Conservation (phyloP, 805 yeast genomes). For the Metschnikowia cerradonensis region DNA sequence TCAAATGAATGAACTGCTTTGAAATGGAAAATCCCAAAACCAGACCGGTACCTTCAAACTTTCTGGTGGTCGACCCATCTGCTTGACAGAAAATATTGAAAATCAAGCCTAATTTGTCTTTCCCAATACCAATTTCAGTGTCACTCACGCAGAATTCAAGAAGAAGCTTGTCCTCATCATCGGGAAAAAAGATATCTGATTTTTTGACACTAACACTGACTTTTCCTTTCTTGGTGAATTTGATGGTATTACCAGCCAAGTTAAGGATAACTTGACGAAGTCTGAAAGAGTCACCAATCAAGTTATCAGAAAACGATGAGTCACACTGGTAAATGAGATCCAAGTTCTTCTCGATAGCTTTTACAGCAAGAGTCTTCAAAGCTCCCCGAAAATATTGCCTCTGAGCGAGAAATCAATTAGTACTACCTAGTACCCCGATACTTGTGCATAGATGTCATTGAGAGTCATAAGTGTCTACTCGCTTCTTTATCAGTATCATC, state of each 20-base stretch:
- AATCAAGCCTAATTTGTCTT: slow-evolving; percentile 77
- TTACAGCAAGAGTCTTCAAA: slow-evolving; percentile 81
- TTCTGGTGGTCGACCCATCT: slow-evolving; percentile 88
- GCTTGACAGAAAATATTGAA: slow-evolving; percentile 92
- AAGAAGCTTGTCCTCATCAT: slow-evolving; percentile 42
- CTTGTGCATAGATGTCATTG: no score
- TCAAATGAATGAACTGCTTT: slow-evolving; percentile 77
- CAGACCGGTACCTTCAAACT: slow-evolving; percentile 85
- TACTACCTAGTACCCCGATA: no score
- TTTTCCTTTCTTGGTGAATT: slow-evolving; percentile 78
- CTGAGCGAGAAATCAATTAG: slow-evolving; percentile 74
- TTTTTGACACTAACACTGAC: slow-evolving; percentile 73
- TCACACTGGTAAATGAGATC: slow-evolving; percentile 80
- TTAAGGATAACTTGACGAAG: slow-evolving; percentile 82
- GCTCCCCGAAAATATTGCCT: slow-evolving; percentile 84
- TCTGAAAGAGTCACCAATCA: slow-evolving; percentile 86
- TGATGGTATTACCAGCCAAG: slow-evolving; percentile 85
- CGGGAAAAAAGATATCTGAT: slow-evolving; percentile 28
- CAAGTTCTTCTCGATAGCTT: slow-evolving; percentile 81
- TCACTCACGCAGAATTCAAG: slow-evolving; percentile 85
- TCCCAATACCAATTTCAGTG: slow-evolving; percentile 86
- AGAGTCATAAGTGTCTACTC: no score
- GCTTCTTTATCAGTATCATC: no score
- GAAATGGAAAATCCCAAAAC: slow-evolving; percentile 77
- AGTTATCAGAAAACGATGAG: slow-evolving; percentile 80